phyloP scores from a whole-genome alignment of 805 yeast species.

The Tetrapisispora fleetii region DNA sequence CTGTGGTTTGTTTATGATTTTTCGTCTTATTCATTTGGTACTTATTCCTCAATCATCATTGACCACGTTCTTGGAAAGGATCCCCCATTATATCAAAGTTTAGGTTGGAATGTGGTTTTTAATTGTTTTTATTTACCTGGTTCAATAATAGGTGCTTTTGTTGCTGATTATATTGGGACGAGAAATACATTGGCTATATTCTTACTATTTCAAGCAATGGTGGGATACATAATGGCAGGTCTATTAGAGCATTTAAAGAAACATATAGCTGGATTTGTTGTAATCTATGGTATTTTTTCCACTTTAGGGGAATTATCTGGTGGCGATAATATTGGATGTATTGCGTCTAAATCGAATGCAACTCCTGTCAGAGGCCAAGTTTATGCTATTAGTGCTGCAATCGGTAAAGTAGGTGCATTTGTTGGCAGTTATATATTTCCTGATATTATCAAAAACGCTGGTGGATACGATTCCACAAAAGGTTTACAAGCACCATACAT shows the following conservation, averaged over 20 bases:
- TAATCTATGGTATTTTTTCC: slow-evolving; percentile 79
- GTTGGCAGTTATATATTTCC: slow-evolving; percentile 88
- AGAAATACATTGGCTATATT: slow-evolving; percentile 67
- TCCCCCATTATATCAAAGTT: slow-evolving; percentile 56
- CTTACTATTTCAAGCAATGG: slow-evolving; percentile 57
- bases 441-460: slow-evolving; percentile 54
- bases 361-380: slow-evolving; percentile 85
- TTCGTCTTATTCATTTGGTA: slow-evolving; percentile 77
- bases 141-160: slow-evolving; percentile 72
- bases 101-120: slow-evolving; percentile 89
- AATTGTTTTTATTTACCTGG: slow-evolving; percentile 89
- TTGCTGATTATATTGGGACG: slow-evolving; percentile 88
- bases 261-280: slow-evolving; percentile 69
- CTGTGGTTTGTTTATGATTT: slow-evolving; percentile 93
- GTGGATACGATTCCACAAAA: slow-evolving; percentile 21
- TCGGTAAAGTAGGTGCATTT: slow-evolving; percentile 89
- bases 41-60: slow-evolving; percentile 68
- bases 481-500: slow-evolving; percentile 64
- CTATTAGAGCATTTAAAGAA: slow-evolving; percentile 43
- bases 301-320: slow-evolving; percentile 91
- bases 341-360: slow-evolving; percentile 79
- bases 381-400: slow-evolving; percentile 85
- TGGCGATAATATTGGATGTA: slow-evolving; percentile 82
- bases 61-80: slow-evolving; percentile 45
- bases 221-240: slow-evolving; percentile 82